Base-by-base conservation (phyloP, 1,284 basidiomycete species). In the Microbotryum lychnidis-dioicae region DNA sequence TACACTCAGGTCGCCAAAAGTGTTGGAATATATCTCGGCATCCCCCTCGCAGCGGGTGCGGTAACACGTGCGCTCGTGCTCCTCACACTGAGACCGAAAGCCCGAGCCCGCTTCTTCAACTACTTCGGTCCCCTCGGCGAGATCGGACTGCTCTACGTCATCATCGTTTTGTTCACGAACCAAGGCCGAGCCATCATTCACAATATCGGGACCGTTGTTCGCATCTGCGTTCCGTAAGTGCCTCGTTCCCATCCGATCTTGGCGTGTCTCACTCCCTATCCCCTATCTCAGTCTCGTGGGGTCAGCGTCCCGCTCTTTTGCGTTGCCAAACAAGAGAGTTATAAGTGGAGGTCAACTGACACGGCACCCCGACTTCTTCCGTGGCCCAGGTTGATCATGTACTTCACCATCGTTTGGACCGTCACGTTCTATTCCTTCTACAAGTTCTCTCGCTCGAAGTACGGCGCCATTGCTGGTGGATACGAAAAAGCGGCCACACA, bases 401-500 rank as follows among this genome's bases (percentile, higher is more conserved):
- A 91, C 76, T 91, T 91, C 72, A 67, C 81, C 27, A 75, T 90
- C 73, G 87, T 90, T 82, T 91, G 87, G 87, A 78, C 78, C 3
- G 74, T 77, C 1, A 81, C 84, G 0, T 89, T 89, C 68, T 75
- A 73, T 44, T 69, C 83, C 18, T 75, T 87, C 20, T 83, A 79
- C 71, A 79, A 75, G 64, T 76, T 86, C 21, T 72, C 73, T 6
- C 70, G 74, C 48, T 29, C 64, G 49, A 6, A 55, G 50, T 48
- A 61, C 48, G 56, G 62, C 42, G 47, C 65, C 45, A 63, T 44
- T 56, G 68, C 73, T 37, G 84, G 80, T 65, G 79, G 81, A 10
- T 89, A 89, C 71, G 81, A 87, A 66, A 82, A 82, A 76, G 83
- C 86, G 0, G 84, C 84, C 1, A 84, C 73, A 0, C 73, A 83